These are phyloP conservation scores for Fereydounia khargensis DNA, from an alignment of 1,284 basidiomycete species.

Conservation along the genomic window DNA sequence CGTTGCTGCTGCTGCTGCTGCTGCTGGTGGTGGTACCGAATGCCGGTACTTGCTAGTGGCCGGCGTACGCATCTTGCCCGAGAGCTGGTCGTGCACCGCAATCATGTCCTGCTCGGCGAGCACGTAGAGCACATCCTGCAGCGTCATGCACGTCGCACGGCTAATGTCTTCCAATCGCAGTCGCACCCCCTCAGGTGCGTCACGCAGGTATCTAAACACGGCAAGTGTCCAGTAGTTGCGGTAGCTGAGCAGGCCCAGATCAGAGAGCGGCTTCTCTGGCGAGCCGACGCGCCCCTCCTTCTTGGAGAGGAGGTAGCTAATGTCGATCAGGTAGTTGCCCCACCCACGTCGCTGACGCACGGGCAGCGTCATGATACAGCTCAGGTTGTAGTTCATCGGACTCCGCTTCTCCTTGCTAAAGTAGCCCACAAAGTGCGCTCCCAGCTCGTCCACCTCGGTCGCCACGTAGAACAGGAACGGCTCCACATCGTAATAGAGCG, in stretches of 20 bases:
- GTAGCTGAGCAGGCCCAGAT: constrained; percentile 89
- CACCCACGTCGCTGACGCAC: constrained; percentile 87
- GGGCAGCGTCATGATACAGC: constrained; percentile 98
- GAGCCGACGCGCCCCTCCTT: constrained; percentile 95
- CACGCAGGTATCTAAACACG: constrained; percentile 65
- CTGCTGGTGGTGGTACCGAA: constrained; percentile 7
- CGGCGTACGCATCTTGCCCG: constrained; percentile 32
- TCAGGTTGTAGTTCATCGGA: constrained; percentile 86
- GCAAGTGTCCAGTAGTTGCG: constrained; percentile 91
- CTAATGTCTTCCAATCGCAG: constrained; percentile 70
- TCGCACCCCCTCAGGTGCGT: constrained; percentile 17
- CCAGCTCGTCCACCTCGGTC: constrained; percentile 82
- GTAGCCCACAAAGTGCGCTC: constrained; percentile 94
- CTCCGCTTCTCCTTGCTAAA: constrained; percentile 99
- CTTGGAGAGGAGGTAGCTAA: constrained; percentile 81
- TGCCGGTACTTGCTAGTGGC: constrained; percentile 39
- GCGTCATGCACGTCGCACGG: constrained; percentile 80
- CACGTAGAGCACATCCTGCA: constrained; percentile 79
- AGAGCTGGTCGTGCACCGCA: constrained; percentile 57
- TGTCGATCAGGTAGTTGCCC: constrained; percentile 88
- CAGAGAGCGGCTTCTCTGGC: constrained; percentile 95
- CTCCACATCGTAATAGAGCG: constrained; percentile 98
- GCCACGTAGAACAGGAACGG: constrained; percentile 99
- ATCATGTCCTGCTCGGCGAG: constrained; percentile 80
- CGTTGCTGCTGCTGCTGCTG: constrained; percentile 1